These are phyloP conservation scores for Leccinellum albellum DNA, from an alignment of 768 basidiomycete species.

Conservation along the genomic window DNA sequence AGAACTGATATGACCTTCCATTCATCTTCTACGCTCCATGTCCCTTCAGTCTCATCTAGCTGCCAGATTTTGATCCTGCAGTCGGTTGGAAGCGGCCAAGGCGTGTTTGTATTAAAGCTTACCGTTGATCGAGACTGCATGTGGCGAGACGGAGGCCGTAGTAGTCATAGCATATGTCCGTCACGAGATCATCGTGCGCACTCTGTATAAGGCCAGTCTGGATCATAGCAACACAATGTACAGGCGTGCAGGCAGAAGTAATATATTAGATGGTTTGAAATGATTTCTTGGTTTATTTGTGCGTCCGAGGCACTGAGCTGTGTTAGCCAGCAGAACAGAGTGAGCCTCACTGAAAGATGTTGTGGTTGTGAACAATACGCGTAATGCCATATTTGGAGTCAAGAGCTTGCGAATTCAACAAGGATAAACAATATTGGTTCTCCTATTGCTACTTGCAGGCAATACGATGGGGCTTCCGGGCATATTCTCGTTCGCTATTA, in stretches of 20 bases:
- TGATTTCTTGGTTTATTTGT: not conserved
- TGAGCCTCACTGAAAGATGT: not conserved
- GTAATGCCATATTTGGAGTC: conserved; percentile 3
- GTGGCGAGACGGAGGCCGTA: conserved; percentile 83
- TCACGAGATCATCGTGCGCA: conserved; percentile 77
- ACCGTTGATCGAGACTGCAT: conserved; percentile 81
- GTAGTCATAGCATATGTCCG: conserved; percentile 86
- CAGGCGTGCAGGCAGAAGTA: not conserved
- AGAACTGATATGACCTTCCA: conserved; percentile 70
- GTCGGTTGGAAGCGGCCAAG: conserved; percentile 9
- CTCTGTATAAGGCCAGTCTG: conserved; percentile 77
- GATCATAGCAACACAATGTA: conserved; percentile 44
- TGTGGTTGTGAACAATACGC: not conserved
- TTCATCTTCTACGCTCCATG: conserved; percentile 79
- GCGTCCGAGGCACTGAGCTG: not conserved
- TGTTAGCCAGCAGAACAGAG: not conserved
- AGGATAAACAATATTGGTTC: too few relatives aligned
- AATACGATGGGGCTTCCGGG: too few relatives aligned
- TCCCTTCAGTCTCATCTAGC: conserved; percentile 65
- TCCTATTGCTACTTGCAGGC: too few relatives aligned
- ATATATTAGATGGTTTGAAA: not conserved
- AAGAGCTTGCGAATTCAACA: conserved; percentile 19
- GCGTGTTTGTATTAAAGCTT: conserved; percentile 11
- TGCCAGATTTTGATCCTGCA: conserved; percentile 80
- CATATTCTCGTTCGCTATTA: not conserved